Percentiles rank a stretch among this genome's conserved stretches.
phyloP scores from a whole-genome alignment of 1,284 basidiomycete species.

The Cutaneotrichosporon sp. region DNA sequence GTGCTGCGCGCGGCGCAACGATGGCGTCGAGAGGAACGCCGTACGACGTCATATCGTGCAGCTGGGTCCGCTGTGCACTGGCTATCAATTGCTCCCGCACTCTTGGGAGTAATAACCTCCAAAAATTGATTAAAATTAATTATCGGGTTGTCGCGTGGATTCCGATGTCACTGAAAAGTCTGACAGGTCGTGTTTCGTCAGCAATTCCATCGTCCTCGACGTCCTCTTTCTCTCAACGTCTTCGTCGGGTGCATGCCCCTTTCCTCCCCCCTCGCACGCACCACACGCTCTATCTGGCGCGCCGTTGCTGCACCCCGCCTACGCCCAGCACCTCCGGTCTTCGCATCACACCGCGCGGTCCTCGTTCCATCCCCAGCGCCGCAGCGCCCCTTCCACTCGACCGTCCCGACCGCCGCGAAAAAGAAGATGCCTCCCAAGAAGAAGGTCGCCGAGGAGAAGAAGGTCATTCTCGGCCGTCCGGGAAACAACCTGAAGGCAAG shows the following conservation, averaged over 20 bases:
- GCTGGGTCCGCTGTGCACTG: too few relatives aligned
- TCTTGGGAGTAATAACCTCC: too few relatives aligned
- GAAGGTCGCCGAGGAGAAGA: conserved; percentile 68
- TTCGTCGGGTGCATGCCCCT: conserved; percentile 2
- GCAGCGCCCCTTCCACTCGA: neutral
- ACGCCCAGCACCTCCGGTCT: neutral
- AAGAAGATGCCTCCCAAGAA: conserved; percentile 78
- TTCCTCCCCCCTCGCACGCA: neutral
- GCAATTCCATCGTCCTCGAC: too few relatives aligned
- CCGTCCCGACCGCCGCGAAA: neutral
- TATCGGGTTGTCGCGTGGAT: too few relatives aligned
- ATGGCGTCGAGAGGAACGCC: too few relatives aligned
- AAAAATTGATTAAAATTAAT: too few relatives aligned
- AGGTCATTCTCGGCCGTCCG: conserved; percentile 76
- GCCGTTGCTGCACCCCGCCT: neutral
- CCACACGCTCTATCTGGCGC: neutral
- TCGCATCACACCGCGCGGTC: neutral
- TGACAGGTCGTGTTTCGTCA: too few relatives aligned
- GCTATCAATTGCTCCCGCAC: too few relatives aligned
- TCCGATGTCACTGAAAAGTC: too few relatives aligned
- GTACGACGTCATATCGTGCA: too few relatives aligned
- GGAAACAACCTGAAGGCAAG: conserved; percentile 66
- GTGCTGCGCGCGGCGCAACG: too few relatives aligned
- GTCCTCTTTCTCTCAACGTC: too few relatives aligned
- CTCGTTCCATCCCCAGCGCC: neutral